Conservation (phyloP, 768 basidiomycete genomes). For the Amanita thiersii region DNA sequence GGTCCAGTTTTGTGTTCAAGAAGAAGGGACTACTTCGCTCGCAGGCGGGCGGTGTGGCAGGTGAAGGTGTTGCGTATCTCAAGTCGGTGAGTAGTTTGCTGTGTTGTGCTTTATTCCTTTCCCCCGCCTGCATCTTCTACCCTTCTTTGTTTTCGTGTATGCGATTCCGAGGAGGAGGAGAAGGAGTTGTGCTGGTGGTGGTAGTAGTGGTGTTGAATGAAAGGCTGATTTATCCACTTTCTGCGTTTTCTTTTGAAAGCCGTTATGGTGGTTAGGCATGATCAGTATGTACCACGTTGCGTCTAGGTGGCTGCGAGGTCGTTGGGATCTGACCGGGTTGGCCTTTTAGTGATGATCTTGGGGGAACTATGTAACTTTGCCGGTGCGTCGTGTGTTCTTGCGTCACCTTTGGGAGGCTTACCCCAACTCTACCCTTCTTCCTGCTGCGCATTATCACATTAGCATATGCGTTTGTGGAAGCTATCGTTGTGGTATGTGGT, state of each 20-base stretch:
- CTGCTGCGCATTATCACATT: constrained; percentile 3
- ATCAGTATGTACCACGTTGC: constrained; percentile 43
- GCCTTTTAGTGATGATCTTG: constrained; percentile 74
- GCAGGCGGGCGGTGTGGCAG: constrained; percentile 71
- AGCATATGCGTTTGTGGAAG: constrained; percentile 88
- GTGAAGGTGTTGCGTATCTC: constrained; percentile 90
- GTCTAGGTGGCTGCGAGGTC: neutral
- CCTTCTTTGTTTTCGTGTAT: no score
- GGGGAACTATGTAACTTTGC: constrained; percentile 86
- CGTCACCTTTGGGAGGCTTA: constrained; percentile 18
- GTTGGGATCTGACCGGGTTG: constrained; percentile 7
- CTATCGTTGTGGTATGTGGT: constrained; percentile 85
- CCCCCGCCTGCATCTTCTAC: no score
- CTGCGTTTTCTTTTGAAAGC: constrained; percentile 28
- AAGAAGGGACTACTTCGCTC: constrained; percentile 85
- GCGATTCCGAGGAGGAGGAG: no score
- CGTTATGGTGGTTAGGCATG: constrained; percentile 95
- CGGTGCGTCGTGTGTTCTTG: constrained; percentile 39
- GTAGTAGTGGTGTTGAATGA: neutral
- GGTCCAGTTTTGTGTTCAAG: constrained; percentile 93
- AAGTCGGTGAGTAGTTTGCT: constrained; percentile 62
- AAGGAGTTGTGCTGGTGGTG: no score
- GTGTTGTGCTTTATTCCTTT: no score
- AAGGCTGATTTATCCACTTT: constrained; percentile 3
- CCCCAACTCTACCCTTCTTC: constrained; percentile 11